Evolutionary conservation across 2,329 filamentous ascomycete genomes (phyloP).

Genomic region (Xylariaceae sp.): DNA sequence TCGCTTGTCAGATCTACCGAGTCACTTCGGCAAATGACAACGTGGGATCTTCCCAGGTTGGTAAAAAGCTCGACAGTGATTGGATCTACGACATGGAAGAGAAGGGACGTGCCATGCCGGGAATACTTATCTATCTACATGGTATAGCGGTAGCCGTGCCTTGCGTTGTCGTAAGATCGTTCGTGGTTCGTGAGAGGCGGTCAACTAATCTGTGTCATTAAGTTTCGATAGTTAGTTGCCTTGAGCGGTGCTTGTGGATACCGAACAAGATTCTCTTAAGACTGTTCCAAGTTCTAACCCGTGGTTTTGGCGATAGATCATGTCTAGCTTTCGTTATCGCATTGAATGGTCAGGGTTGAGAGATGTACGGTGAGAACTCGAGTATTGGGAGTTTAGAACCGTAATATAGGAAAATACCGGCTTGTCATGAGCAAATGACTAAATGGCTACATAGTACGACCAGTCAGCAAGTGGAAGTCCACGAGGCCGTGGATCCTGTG

Average conservation of each 20-base stretch:
- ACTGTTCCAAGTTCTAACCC: too few species aligned
- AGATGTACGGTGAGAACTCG: conserved; percentile 23
- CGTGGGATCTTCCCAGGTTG: not conserved
- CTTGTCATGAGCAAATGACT: conserved; percentile 18
- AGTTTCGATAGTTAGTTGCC: too few species aligned
- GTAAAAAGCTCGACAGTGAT: not conserved
- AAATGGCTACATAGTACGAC: conserved; percentile 10
- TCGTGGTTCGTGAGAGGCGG: not conserved
- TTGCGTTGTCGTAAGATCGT: not conserved
- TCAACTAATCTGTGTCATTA: not conserved
- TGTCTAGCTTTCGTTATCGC: conserved; percentile 14
- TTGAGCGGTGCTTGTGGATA: too few species aligned
- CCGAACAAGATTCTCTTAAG: too few species aligned
- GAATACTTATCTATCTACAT: not conserved
- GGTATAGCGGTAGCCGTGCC: not conserved
- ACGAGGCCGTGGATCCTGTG: conserved; percentile 21
- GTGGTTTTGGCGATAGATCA: conserved; percentile 1
- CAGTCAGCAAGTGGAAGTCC: conserved; percentile 21
- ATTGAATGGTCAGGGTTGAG: not conserved
- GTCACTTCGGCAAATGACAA: not conserved
- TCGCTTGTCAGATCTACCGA: not conserved
- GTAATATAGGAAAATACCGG: conserved; percentile 23
- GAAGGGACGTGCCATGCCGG: not conserved
- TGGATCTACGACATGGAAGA: not conserved
- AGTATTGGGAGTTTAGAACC: conserved; percentile 1